Percentiles rank a stretch among this genome's conserved stretches.
These are phyloP conservation scores for Alternaria sp. DNA, from an alignment of 2,329 filamentous ascomycete species.

Conservation along the genomic window DNA sequence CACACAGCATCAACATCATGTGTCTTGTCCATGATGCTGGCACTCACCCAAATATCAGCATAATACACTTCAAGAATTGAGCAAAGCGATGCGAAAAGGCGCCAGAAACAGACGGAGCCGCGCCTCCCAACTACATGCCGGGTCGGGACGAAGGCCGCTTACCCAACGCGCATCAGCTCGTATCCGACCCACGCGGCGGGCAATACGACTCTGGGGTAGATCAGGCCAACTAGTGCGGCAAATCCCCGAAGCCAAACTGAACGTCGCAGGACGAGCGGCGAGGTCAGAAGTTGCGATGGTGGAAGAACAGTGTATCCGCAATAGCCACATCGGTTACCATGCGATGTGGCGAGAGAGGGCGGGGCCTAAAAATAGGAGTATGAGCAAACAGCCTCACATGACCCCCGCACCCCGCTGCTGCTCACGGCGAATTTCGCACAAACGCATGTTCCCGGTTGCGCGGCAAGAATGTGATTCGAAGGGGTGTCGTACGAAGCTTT, in stretches of 20 bases:
- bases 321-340: slow-evolving; percentile 1
- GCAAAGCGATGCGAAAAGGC: background rate
- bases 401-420: slow-evolving; percentile 5
- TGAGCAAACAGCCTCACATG: slow-evolving; percentile 18
- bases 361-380: background rate
- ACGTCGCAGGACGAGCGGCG: background rate
- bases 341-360: slow-evolving; percentile 10
- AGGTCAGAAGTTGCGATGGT: background rate
- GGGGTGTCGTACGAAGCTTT: slow-evolving; percentile 20
- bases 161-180: slow-evolving; percentile 34
- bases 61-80: background rate
- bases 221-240: slow-evolving; percentile 22
- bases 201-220: slow-evolving; percentile 34
- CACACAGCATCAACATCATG: too few relatives aligned
- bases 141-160: slow-evolving; percentile 21
- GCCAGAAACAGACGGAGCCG: slow-evolving; percentile 3
- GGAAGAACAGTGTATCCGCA: background rate
- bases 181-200: slow-evolving; percentile 34
- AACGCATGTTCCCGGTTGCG: slow-evolving; percentile 13
- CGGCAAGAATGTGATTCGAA: slow-evolving; percentile 10
- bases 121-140: slow-evolving; percentile 5
- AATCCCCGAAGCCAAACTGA: slow-evolving; percentile 12
- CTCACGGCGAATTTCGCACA: background rate
- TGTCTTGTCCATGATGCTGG: too few relatives aligned
- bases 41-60: background rate